Evolutionary conservation across 352 stramenopile species (phyloP).

Genomic region (Pythium biforme): DNA sequence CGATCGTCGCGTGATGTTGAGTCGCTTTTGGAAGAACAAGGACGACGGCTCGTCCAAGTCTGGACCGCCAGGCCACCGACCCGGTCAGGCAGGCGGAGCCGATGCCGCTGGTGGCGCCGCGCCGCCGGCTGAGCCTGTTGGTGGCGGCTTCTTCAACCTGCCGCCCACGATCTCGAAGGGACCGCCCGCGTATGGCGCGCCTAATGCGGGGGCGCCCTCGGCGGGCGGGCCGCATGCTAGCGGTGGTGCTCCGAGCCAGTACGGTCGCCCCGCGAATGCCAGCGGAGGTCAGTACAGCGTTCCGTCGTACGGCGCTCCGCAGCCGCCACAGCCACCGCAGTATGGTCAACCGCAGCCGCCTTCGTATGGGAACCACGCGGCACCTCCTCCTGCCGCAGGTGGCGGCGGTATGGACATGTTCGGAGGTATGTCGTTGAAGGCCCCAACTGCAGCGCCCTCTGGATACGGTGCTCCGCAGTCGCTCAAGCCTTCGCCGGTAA

Average conservation of each 20-base stretch:
- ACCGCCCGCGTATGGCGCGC: slow-evolving; percentile 19
- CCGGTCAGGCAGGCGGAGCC: slow-evolving; percentile 22
- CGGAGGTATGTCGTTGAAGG: slow-evolving; percentile 69
- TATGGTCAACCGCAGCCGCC: slow-evolving; percentile 15
- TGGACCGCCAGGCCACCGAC: slow-evolving; percentile 54
- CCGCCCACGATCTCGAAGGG: slow-evolving; percentile 60
- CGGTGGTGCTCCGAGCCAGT: slow-evolving; percentile 1
- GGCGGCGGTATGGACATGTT: slow-evolving; percentile 59
- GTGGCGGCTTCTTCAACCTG: slow-evolving; percentile 85
- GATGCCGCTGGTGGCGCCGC: slow-evolving; percentile 21
- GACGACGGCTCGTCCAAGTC: slow-evolving; percentile 54
- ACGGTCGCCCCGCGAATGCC: slow-evolving; percentile 1
- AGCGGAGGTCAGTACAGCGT: slow-evolving; percentile 8
- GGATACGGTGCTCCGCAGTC: slow-evolving; percentile 19
- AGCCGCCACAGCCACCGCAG: slow-evolving; percentile 9
- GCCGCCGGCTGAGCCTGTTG: slow-evolving; percentile 42
- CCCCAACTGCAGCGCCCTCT: neutral
- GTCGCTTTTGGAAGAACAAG: slow-evolving; percentile 84
- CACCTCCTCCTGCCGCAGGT: slow-evolving; percentile 13
- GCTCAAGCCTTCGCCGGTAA: slow-evolving; percentile 18
- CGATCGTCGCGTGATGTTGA: slow-evolving; percentile 52
- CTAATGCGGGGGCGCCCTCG: slow-evolving; percentile 8
- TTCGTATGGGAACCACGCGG: slow-evolving; percentile 14
- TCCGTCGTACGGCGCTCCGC: slow-evolving; percentile 24
- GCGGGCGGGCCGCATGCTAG: neutral